Base-by-base conservation (phyloP, 2,329 filamentous ascomycete species). In the Talaromyces amestolkiae region DNA sequence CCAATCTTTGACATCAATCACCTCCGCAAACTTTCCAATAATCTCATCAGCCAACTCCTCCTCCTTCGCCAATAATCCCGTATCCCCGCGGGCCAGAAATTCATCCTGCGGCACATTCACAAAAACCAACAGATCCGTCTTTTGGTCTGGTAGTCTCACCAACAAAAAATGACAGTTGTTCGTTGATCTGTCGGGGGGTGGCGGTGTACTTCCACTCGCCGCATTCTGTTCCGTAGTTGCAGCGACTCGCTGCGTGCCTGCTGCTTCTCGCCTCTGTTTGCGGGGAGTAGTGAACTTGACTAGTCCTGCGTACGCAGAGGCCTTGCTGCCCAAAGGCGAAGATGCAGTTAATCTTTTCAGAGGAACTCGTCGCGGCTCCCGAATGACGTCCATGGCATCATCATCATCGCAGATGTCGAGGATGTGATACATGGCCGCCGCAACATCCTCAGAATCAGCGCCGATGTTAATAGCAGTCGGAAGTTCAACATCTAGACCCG, bases 71-170 rank as follows among this genome's bases (percentile, higher is more conserved):
- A 89, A 84, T 61, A 88, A 89, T 72, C 91, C 88, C 69, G 91
- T 79, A 76, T 87, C 84, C 3, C 89, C 90, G 72, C 85, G 84
- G 74, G 85, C 88, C 17, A 88, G 88, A 65, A 94, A 86, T 37
- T 92, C 88, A 9, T 89, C 88, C 76, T 95, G 90, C 33, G 93
- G 94, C 58, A 96, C 91, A 78, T 97, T 97, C 74, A 97, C 87
- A 47, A 91, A 91, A 68, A 97, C 87, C 56, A 97, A 81, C 45
- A 98, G 80, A 77, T 98, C 94, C 1, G 93, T 94, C 65, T 82
- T 83, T 74, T 93, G 84, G 72, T 86, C 84, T 77, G 89, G 89
- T 56, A 98, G 83, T 17, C 94, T 85, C 65, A 97, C 80, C 47
- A 97, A 82, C 17, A 92, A 87, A 69, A 96, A 83, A 69, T 93